phyloP scores from a whole-genome alignment of 176 grass and related monocot genomes.

The Juncus inflexus region DNA sequence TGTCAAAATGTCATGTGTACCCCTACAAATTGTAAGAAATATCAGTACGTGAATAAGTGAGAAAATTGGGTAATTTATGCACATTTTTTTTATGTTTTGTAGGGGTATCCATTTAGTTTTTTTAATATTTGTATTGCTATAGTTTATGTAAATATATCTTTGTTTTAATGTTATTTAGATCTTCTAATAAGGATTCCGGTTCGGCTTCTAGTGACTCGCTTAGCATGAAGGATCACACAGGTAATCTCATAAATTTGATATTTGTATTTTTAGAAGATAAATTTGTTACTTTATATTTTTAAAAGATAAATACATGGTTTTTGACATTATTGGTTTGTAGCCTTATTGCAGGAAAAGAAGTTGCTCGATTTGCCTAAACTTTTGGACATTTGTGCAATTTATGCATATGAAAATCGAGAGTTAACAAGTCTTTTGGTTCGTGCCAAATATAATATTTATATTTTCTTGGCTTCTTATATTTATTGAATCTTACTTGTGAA shows the following conservation, averaged over 20 bases:
- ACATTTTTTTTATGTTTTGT: conserved; percentile 12
- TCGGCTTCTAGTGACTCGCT: conserved; percentile 54
- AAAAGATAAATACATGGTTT: conserved; percentile 20
- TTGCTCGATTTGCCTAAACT: conserved; percentile 89
- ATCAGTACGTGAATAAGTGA: too few species aligned
- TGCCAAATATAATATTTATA: background rate
- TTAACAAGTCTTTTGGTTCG: conserved; percentile 78
- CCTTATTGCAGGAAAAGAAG: conserved; percentile 82
- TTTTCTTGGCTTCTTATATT: too few species aligned
- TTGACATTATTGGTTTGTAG: conserved; percentile 48
- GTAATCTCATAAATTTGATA: conserved; percentile 25
- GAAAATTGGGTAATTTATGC: background rate
- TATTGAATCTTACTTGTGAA: too few species aligned
- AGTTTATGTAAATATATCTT: conserved; percentile 12
- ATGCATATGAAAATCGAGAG: conserved; percentile 74
- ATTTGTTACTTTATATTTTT: conserved; percentile 25
- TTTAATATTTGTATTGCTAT: background rate
- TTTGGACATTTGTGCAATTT: conserved; percentile 94
- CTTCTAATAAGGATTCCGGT: conserved; percentile 91
- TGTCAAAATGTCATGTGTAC: too few species aligned
- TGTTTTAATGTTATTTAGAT: conserved; percentile 48
- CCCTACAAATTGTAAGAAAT: background rate
- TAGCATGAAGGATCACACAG: conserved; percentile 80
- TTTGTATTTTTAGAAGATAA: conserved; percentile 19
- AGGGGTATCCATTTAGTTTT: background rate